These are phyloP conservation scores for Alternaria solani DNA, from an alignment of 2,329 filamentous ascomycete genomes.

Conservation along the genomic window DNA sequence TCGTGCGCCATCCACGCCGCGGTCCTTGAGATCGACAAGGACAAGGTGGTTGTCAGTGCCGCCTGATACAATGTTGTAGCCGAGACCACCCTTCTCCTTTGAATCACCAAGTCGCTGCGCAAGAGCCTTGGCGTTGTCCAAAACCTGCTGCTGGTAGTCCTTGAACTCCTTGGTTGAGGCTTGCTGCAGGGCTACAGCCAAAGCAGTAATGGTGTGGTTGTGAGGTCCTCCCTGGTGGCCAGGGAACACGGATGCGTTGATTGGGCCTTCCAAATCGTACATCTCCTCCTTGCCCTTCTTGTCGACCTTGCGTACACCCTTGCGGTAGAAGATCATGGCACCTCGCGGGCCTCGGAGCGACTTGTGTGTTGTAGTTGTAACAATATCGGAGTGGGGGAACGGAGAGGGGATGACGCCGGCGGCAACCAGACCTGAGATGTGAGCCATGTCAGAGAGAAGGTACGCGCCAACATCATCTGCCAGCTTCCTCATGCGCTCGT, in stretches of 20 bases:
- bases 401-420: conserved; percentile 92
- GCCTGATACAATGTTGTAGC: conserved; percentile 93
- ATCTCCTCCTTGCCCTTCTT: conserved; percentile 90
- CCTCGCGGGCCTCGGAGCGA: conserved; percentile 95
- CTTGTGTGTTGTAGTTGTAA: conserved; percentile 99
- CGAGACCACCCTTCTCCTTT: conserved; percentile 73
- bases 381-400: conserved; percentile 91
- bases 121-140: conserved; percentile 91
- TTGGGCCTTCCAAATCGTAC: conserved; percentile 93
- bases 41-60: conserved; percentile 99
- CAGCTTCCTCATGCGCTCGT: conserved; percentile 93
- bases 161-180: conserved; percentile 90
- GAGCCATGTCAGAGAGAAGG: conserved; percentile 96
- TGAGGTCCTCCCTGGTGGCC: conserved; percentile 98
- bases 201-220: conserved; percentile 99
- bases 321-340: conserved; percentile 99
- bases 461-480: conserved; percentile 93
- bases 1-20: conserved; percentile 88
- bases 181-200: conserved; percentile 94
- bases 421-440: conserved; percentile 95
- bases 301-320: conserved; percentile 89
- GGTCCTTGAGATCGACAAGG: conserved; percentile 88
- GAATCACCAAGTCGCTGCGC: conserved; percentile 75
- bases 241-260: conserved; percentile 99
- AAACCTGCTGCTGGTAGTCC: conserved; percentile 89